A percentile compares a stretch with the other conserved stretches of the same genome.
phyloP scores from a whole-genome alignment of 345 rosid genomes.

The Brassica cretica region DNA sequence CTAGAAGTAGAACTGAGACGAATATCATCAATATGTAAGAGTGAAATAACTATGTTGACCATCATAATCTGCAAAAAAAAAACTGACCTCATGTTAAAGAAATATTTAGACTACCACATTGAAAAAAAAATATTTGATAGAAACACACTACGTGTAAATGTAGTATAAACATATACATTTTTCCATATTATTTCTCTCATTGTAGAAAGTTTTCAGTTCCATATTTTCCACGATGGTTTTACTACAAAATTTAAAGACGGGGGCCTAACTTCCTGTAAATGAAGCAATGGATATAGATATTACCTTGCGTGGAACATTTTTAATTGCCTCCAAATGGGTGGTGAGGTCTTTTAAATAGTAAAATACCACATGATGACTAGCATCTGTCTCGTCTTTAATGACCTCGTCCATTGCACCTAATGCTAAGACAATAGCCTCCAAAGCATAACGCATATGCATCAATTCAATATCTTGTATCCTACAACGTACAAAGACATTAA shows the following conservation, averaged over 20 bases:
- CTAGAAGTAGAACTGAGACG: constrained; percentile 56
- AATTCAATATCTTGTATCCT: constrained; percentile 97
- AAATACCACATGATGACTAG: constrained; percentile 52
- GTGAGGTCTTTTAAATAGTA: constrained; percentile 70
- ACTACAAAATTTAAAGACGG: constrained; percentile 1
- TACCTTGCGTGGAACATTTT: constrained; percentile 87
- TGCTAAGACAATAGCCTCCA: constrained; percentile 83
- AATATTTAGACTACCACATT: background rate
- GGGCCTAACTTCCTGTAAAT: background rate
- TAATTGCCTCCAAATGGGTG: constrained; percentile 77
- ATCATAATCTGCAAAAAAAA: constrained; percentile 75
- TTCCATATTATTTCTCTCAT: background rate
- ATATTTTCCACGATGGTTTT: constrained; percentile 7
- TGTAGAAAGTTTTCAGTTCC: background rate
- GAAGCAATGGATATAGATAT: constrained; percentile 9
- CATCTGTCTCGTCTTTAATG: constrained; percentile 50
- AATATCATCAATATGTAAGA: constrained; percentile 80
- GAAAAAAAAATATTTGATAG: background rate
- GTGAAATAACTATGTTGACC: constrained; percentile 86
- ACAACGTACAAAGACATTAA: constrained; percentile 28
- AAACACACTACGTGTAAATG: constrained; percentile 12
- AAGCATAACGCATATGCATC: constrained; percentile 93
- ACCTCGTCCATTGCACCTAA: constrained; percentile 68
- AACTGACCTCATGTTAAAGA: constrained; percentile 34
- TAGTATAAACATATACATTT: background rate